Evolutionary conservation across 257 asterid species (phyloP).

Genomic region (Lithospermum erythrorhizon): DNA sequence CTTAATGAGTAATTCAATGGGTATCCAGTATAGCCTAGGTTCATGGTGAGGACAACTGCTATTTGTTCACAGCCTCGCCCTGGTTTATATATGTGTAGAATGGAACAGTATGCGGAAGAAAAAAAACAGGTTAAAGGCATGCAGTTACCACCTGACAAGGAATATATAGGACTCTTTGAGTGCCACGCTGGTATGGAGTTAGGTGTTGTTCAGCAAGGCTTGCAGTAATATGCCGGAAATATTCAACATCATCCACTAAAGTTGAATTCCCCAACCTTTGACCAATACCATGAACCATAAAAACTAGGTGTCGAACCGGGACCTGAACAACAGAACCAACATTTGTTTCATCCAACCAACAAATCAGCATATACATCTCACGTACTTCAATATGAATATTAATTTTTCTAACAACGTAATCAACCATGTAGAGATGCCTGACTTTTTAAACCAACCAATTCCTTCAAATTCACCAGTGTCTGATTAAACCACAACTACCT

Average conservation of each 20-base stretch:
- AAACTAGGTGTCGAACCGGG: constrained; percentile 86
- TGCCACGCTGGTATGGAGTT: constrained; percentile 74
- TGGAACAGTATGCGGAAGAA: background rate
- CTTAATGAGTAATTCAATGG: background rate
- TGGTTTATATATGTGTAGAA: background rate
- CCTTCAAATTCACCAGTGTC: background rate
- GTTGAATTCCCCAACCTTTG: constrained; percentile 93
- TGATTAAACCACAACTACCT: background rate
- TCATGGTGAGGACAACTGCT: background rate
- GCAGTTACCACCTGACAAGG: constrained; percentile 68
- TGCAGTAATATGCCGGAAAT: constrained; percentile 67
- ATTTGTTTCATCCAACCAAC: constrained; percentile 25
- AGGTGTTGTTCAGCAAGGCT: constrained; percentile 76
- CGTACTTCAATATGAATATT: background rate
- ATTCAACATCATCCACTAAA: constrained; percentile 91
- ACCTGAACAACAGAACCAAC: constrained; percentile 41
- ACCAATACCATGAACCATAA: constrained; percentile 98
- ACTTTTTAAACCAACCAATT: background rate
- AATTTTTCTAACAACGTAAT: background rate
- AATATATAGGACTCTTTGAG: constrained; percentile 83
- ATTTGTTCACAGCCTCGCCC: background rate
- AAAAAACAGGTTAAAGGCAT: background rate
- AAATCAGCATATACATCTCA: too few relatives aligned
- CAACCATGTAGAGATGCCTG: background rate
- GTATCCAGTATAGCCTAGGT: background rate